Evolutionary conservation across 192 early-diverging fungal genomes (phyloP).

Genomic region (Mortierella hygrophila): DNA sequence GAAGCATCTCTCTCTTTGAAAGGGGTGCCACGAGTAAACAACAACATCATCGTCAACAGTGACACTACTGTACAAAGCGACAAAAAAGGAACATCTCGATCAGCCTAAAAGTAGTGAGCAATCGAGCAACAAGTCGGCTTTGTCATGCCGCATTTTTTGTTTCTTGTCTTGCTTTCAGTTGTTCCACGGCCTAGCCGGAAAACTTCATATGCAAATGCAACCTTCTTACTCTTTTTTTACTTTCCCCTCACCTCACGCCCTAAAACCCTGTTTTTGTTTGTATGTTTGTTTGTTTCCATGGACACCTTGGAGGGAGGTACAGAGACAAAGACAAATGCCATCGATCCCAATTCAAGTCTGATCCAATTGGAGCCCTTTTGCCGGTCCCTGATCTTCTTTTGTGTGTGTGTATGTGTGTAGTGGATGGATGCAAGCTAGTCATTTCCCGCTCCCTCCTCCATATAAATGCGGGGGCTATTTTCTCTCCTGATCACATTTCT

Average conservation of each 20-base stretch:
- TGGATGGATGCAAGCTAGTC: neutral
- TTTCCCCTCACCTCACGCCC: neutral
- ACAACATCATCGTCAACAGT: neutral
- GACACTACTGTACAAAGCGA: neutral
- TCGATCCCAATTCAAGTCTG: neutral
- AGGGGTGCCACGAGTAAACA: neutral
- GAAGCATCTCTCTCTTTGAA: neutral
- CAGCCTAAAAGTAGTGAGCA: conserved; percentile 3
- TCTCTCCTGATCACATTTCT: conserved; percentile 5
- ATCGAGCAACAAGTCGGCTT: neutral
- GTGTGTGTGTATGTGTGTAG: neutral
- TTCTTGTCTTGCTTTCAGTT: too few relatives aligned
- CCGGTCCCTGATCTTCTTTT: neutral
- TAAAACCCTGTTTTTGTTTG: neutral
- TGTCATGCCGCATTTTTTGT: neutral
- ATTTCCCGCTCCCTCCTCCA: neutral
- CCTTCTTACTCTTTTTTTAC: neutral
- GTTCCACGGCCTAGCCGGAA: conserved; percentile 2
- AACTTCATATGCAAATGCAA: conserved; percentile 9
- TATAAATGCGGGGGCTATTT: conserved; percentile 17
- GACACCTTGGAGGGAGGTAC: neutral
- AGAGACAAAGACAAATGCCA: neutral
- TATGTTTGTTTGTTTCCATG: neutral
- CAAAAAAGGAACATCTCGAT: neutral
- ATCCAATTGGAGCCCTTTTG: neutral